These are phyloP conservation scores for Aspergillus pseudoglaucus DNA, from an alignment of 2,329 filamentous ascomycete species.

Conservation along the genomic window DNA sequence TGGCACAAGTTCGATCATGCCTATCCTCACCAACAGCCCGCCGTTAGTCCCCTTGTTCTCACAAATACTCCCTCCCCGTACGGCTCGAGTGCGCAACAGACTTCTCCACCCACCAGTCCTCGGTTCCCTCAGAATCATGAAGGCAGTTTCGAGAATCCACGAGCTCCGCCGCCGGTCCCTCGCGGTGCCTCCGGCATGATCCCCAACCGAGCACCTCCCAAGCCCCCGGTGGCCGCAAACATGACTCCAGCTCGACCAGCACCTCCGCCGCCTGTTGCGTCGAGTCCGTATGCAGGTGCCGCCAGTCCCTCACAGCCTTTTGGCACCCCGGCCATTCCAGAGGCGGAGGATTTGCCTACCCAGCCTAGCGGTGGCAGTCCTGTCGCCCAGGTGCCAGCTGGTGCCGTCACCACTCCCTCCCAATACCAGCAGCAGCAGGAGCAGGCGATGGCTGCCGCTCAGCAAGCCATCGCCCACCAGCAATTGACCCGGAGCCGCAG, in stretches of 20 bases:
- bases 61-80: conserved; percentile 39
- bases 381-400: conserved; percentile 49
- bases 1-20: conserved; percentile 96
- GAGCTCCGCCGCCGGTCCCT: conserved; percentile 85
- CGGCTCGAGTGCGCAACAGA: conserved; percentile 56
- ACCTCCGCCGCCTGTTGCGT: conserved; percentile 32
- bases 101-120: conserved; percentile 75
- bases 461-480: conserved; percentile 64
- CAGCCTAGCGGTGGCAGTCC: conserved; percentile 65
- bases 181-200: conserved; percentile 52
- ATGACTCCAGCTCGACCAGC: conserved; percentile 38
- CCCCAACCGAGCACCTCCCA: conserved; percentile 78
- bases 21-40: conserved; percentile 48
- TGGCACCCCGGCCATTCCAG: conserved; percentile 46
- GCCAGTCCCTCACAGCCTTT: conserved; percentile 28
- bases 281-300: conserved; percentile 33
- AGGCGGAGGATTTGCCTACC: conserved; percentile 54
- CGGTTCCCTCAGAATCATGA: conserved; percentile 83
- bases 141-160: conserved; percentile 94
- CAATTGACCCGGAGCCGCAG: conserved; percentile 68
- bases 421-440: conserved; percentile 67
- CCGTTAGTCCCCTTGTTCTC: conserved; percentile 33
- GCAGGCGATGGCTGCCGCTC: conserved; percentile 70
- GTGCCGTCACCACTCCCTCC: conserved; percentile 34
- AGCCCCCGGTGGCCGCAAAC: conserved; percentile 57